phyloP scores from a whole-genome alignment of 345 rosid species.

The Brassica rapa region DNA sequence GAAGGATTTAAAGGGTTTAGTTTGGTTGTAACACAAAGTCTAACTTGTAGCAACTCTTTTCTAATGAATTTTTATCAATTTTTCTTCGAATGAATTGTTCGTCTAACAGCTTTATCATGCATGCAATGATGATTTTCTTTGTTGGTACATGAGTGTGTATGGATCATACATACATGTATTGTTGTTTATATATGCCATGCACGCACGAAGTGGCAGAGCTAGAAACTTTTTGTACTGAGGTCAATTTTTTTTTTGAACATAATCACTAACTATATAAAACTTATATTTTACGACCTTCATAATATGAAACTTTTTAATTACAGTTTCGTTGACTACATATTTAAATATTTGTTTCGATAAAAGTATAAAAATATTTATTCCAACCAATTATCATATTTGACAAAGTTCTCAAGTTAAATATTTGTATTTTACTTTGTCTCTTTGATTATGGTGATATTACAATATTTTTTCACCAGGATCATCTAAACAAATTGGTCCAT shows the following conservation, averaged over 20 bases:
- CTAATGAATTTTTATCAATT: not conserved
- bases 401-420: not conserved
- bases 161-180: no score
- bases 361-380: not conserved
- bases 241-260: not conserved
- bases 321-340: not conserved
- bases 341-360: not conserved
- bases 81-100: not conserved
- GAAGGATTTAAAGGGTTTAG: slow-evolving; percentile 17
- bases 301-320: not conserved
- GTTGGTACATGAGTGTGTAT: not conserved
- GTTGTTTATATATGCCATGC: no score
- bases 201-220: not conserved
- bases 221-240: not conserved
- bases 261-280: no score
- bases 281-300: not conserved
- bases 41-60: slow-evolving; percentile 35
- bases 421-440: no score
- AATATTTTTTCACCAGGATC: no score
- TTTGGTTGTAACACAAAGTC: slow-evolving; percentile 33
- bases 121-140: not conserved
- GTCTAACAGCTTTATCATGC: not conserved
- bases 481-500: no score
- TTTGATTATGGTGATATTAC: no score
- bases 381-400: not conserved